Conservation (phyloP, 2,329 filamentous ascomycete species). For the Apiospora kogelbergensis region DNA sequence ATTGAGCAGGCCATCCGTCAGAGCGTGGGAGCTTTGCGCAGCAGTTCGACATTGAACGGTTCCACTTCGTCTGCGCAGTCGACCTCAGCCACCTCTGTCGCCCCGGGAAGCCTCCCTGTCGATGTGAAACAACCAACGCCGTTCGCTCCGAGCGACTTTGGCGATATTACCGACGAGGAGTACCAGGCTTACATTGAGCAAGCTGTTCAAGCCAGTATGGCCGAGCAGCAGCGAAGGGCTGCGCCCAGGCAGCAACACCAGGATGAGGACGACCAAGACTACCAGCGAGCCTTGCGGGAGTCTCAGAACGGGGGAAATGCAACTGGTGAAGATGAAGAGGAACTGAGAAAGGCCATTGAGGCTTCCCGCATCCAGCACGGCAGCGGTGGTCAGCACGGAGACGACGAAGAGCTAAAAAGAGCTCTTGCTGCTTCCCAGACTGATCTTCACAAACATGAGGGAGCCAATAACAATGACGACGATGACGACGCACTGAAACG, state of each 20-base stretch:
- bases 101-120: slow-evolving; percentile 20
- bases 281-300: slow-evolving; percentile 20
- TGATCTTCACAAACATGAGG: slow-evolving; percentile 17
- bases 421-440: slow-evolving; percentile 42
- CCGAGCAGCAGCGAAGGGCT: slow-evolving; percentile 22
- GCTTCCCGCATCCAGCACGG: slow-evolving; percentile 33
- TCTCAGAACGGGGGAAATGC: slow-evolving; percentile 26
- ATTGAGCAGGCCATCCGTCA: slow-evolving; percentile 75
- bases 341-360: slow-evolving; percentile 41
- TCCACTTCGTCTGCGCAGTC: background rate
- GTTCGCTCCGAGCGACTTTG: slow-evolving; percentile 35
- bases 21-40: slow-evolving; percentile 59
- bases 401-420: slow-evolving; percentile 37
- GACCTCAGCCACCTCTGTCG: background rate
- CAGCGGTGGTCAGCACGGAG: slow-evolving; percentile 10
- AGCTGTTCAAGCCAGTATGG: slow-evolving; percentile 54
- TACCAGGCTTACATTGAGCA: slow-evolving; percentile 57
- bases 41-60: slow-evolving; percentile 5
- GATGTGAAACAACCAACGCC: slow-evolving; percentile 22
- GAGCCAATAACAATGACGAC: slow-evolving; percentile 30
- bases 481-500: slow-evolving; percentile 46
- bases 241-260: slow-evolving; percentile 23
- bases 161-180: slow-evolving; percentile 54
- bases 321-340: slow-evolving; percentile 33
- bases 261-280: slow-evolving; percentile 22